Evolutionary conservation across 305 asterid genomes (phyloP), one percentile per base, ranked within the genome.

Genomic region (Fraxinus ornus): DNA sequence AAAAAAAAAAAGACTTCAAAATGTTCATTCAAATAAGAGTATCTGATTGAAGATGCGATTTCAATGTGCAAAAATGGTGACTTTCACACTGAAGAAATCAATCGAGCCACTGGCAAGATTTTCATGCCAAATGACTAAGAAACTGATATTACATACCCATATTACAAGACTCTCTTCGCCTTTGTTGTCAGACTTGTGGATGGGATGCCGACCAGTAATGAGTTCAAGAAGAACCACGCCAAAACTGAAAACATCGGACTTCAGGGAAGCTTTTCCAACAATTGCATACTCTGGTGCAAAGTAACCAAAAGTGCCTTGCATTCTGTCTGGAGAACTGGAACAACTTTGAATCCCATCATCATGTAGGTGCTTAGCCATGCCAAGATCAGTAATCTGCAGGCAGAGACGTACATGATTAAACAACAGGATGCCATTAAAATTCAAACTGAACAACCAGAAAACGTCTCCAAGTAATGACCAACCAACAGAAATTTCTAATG

Each of bases 261-360:
- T 94, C 4, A 90, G 87, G 78, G 99, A 94, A 83, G 98, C 97
- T 86, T 91, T 84, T 47, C 98, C 99, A 47, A 93, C 86, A 36
- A 92, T 94, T n/a, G 98, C 94, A 32, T 92, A 94, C 83, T 96
- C 98, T 13, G 99, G 99, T 6, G 99, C 99, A 84, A 96, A 94
- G 90, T 96, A 94, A 80, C 99, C 98, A 81, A 96, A 96, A 17
- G 98, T 94, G 71, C 99, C 99, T 86, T 96, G 97, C 97, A 96
- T 93, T 85, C 97, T 87, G 36, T 91, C 98, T 2, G 99, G 98
- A 76, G 99, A 94, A 83, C 97, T 87, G 41, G 99, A 84, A 81
- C 92, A 83, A 85, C 98, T 93, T 76, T 89, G 86, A 75, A 87
- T 79, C 35, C 94, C 99, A 49, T 94, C 99, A 74, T 74, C 89